Evolutionary conservation across 2,329 filamentous ascomycete species (phyloP), one percentile per base, ranked within the genome.

Genomic region (Fusarium sacchari): DNA sequence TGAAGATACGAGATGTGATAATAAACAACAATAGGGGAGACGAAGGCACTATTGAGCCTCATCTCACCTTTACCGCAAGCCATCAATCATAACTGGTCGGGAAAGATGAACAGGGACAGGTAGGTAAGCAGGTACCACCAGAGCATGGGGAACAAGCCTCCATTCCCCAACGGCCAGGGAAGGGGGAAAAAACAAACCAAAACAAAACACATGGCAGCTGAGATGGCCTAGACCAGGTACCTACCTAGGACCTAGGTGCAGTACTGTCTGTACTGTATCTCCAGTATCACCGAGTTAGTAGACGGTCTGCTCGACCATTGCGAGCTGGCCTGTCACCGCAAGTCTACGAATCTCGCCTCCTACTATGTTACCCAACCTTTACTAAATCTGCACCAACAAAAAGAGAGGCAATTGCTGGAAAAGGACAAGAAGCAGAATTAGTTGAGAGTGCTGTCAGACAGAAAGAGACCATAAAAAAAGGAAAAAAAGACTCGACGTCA

Each of bases 151-250:
- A 66, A 30, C 50, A 72, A 67, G 64, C 72, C 69, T 70, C 65
- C 64, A 66, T 74, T 73, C 72, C 68, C 64, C 60, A 68, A 69
- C 49, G 40, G 47, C 60, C 57, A 57, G 56, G 53, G 69, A 59
- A 66, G n/a, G n/a, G n/a, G n/a, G 57, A 46, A 62, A 63, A 60
- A 52, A 32, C 13, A 30, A 30, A 30, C 10, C 4, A 32, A 32
- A 60, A 63, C n/a, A 64, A 52, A 60, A 60, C 39, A 69, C 69
- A 72, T 67, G 64, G 55, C 49, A 64, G 59, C 64, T 67, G 60
- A 63, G 65, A 50, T 68, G 36, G 50, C 49, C 47, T 68, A 49
- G 64, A 63, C 66, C 39, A 55, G 52, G 52, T 28, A 40, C n/a
- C n/a, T n/a, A n/a, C n/a, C n/a, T 32, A 32, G 30, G 12, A 32